Conservation (phyloP, 352 stramenopile species). For the Nothophytophthora sp. region DNA sequence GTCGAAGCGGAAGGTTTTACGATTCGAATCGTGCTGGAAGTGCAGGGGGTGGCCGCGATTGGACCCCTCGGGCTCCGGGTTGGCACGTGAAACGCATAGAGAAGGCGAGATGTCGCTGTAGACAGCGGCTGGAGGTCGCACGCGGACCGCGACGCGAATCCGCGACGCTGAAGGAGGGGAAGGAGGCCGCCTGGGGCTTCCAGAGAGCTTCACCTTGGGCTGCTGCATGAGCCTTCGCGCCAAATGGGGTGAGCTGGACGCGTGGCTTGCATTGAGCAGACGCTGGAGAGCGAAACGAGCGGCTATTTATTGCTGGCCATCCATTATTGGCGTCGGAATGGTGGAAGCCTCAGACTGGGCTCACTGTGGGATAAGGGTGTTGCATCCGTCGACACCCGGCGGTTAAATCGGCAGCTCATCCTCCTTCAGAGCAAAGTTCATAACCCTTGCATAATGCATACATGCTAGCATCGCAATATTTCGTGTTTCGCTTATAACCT, state of each 20-base stretch:
- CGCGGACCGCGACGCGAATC: constrained; percentile 67
- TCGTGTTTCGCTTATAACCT: too few relatives aligned
- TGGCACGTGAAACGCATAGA: constrained; percentile 13
- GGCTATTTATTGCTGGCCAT: constrained; percentile 16
- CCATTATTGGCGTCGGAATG: too few relatives aligned
- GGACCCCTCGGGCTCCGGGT: not conserved
- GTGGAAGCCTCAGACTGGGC: too few relatives aligned
- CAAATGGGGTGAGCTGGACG: constrained; percentile 15
- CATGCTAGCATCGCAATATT: constrained; percentile 9
- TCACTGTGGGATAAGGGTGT: too few relatives aligned
- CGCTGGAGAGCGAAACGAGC: not conserved
- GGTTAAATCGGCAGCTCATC: too few relatives aligned
- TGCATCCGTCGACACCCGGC: too few relatives aligned
- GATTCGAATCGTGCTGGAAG: constrained; percentile 36
- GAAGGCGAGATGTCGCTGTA: constrained; percentile 1
- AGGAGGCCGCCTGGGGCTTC: constrained; percentile 14
- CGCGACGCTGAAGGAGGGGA: constrained; percentile 27
- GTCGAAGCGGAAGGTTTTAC: constrained; percentile 67
- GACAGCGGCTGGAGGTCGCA: constrained; percentile 30
- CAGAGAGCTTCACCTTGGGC: constrained; percentile 3
- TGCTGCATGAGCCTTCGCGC: constrained; percentile 18
- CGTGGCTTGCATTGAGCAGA: not conserved
- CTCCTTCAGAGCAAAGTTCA: constrained; percentile 2
- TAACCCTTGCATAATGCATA: constrained; percentile 8
- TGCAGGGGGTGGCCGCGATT: constrained; percentile 20